Evolutionary conservation across 257 asterid genomes (phyloP).

Genomic region (Solanum pimpinellifolium): DNA sequence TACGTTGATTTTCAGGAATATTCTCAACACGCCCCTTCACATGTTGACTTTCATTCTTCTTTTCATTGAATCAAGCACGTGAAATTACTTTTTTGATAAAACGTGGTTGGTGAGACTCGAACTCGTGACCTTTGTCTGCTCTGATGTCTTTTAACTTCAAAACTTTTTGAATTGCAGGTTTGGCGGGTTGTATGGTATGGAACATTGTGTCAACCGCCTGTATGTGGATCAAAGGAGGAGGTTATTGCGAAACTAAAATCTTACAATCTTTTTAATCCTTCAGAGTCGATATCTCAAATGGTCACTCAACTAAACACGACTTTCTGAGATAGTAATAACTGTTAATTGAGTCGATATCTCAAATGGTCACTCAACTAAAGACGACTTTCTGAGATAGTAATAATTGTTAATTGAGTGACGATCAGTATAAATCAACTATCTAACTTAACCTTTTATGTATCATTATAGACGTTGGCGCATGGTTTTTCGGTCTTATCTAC

Average conservation of each 20-base stretch:
- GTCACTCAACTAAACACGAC: background rate
- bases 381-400: background rate
- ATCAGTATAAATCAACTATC: background rate
- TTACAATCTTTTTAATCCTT: background rate
- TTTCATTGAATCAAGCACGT: background rate
- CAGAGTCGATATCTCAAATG: background rate
- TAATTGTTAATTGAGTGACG: background rate
- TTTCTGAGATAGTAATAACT: background rate
- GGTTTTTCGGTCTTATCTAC: conserved; percentile 68
- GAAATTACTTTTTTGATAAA: background rate
- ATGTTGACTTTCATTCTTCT: background rate
- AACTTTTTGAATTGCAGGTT: conserved; percentile 37
- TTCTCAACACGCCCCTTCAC: background rate
- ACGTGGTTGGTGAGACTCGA: background rate
- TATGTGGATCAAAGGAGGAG: conserved; percentile 77
- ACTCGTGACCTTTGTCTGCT: background rate
- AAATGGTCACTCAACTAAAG: background rate
- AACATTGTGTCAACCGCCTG: conserved; percentile 48
- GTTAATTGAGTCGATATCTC: background rate
- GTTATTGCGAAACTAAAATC: conserved; percentile 23
- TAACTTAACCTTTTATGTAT: background rate
- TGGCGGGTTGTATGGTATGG: conserved; percentile 55
- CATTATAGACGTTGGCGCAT: conserved; percentile 50
- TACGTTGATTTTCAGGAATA: conserved; percentile 10
- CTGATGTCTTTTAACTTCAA: background rate